Evolutionary conservation across 129 eudicot species (phyloP).

Genomic region (Heracleum sosnowskyi): DNA sequence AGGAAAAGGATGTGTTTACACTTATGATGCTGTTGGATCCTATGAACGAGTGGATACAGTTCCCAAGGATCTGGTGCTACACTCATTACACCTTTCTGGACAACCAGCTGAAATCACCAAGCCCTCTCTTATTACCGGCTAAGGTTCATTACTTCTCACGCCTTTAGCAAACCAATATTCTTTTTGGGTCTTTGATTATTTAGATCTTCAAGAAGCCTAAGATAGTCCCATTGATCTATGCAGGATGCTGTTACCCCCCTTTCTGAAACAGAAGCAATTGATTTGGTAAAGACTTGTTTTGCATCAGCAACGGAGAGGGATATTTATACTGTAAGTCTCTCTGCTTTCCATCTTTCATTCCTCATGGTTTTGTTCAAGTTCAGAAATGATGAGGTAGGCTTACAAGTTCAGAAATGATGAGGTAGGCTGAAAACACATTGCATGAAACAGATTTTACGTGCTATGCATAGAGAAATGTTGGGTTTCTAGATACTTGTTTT

Average conservation of each 20-base stretch:
- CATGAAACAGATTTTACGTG: not conserved
- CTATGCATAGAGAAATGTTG: not conserved
- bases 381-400: not conserved
- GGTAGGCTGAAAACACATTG: not conserved
- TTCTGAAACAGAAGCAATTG: constrained; percentile 88
- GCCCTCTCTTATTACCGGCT: constrained; percentile 87
- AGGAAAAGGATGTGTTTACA: constrained; percentile 97
- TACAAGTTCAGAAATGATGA: not conserved
- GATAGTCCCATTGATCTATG: constrained; percentile 5
- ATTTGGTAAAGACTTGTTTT: constrained; percentile 91
- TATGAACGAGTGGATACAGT: constrained; percentile 97
- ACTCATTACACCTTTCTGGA: constrained; percentile 88
- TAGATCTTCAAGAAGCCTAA: not conserved
- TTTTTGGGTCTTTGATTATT: not conserved
- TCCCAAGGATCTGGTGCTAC: constrained; percentile 97
- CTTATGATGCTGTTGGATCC: constrained; percentile 98
- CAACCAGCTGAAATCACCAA: constrained; percentile 94
- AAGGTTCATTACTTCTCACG: constrained; percentile 34
- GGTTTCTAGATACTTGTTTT: not conserved
- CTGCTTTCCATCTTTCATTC: not conserved
- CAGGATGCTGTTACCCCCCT: constrained; percentile 99
- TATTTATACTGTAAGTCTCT: constrained; percentile 73
- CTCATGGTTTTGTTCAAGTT: not conserved
- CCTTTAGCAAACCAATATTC: not conserved
- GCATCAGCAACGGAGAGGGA: constrained; percentile 96